Conservation (phyloP, 192 early-diverging fungal species). For the Podila verticillata region DNA sequence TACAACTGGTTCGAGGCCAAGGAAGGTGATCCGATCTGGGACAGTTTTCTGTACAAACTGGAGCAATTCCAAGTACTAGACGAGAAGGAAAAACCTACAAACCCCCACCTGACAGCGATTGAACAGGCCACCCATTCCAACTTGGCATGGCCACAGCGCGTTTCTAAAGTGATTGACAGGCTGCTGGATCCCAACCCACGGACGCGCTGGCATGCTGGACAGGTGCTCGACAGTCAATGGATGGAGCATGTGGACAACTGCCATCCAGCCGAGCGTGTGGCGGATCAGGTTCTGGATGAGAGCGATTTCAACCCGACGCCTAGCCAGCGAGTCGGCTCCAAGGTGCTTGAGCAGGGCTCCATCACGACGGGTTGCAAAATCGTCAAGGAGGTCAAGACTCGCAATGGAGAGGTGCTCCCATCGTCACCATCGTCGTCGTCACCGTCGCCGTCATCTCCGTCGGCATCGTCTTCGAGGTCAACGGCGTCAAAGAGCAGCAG, state of each 20-base stretch:
- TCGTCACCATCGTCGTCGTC: no score
- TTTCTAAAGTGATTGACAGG: slow-evolving; percentile 37
- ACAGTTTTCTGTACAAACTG: slow-evolving; percentile 13
- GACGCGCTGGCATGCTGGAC: slow-evolving; percentile 54
- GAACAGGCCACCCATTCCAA: slow-evolving; percentile 8
- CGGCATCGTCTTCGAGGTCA: no score
- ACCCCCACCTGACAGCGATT: slow-evolving; percentile 10
- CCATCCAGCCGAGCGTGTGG: slow-evolving; percentile 28
- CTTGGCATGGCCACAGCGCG: slow-evolving; percentile 25
- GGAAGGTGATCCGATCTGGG: slow-evolving; percentile 39
- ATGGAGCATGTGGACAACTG: slow-evolving; percentile 54
- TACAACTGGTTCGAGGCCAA: slow-evolving; percentile 43
- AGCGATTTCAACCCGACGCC: slow-evolving; percentile 23
- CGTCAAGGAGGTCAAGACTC: slow-evolving; percentile 14
- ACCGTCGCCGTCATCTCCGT: neutral
- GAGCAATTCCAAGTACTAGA: neutral
- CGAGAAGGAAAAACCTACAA: neutral
- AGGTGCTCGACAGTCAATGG: slow-evolving; percentile 52
- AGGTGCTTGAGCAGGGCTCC: slow-evolving; percentile 10
- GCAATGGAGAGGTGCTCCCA: neutral
- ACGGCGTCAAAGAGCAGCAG: no score
- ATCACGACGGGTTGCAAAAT: slow-evolving; percentile 14
- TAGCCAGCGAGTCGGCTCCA: slow-evolving; percentile 40
- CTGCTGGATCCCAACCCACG: slow-evolving; percentile 53
- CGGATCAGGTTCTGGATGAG: slow-evolving; percentile 23